Percentiles rank a stretch among this genome's conserved stretches.
These are phyloP conservation scores for Magnaporthiopsis rhizophila DNA, from an alignment of 2,329 filamentous ascomycete genomes.

Conservation along the genomic window DNA sequence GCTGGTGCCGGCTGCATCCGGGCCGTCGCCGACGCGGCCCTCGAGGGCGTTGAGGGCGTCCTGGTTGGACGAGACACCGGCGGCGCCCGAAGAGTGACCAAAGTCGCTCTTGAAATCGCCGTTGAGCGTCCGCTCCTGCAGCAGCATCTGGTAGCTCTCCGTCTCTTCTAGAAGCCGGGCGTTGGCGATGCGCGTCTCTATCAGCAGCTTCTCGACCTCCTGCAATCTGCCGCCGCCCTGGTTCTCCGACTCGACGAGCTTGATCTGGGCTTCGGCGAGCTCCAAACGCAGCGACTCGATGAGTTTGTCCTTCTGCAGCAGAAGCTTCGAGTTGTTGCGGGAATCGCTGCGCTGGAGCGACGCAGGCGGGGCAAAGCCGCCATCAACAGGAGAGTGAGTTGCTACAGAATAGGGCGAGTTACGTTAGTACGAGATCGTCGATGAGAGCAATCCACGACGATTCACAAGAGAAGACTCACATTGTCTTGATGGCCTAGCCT, in stretches of 20 bases:
- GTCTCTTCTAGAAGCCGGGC: slow-evolving; percentile 97
- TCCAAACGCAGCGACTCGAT: slow-evolving; percentile 90
- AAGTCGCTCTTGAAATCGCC: slow-evolving; percentile 88
- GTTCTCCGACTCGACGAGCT: slow-evolving; percentile 89
- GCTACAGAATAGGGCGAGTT: slow-evolving; percentile 21
- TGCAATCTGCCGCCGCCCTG: slow-evolving; percentile 79
- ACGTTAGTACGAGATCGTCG: slow-evolving; percentile 1
- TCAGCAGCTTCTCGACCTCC: slow-evolving; percentile 81
- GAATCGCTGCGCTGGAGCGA: slow-evolving; percentile 83
- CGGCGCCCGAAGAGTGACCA: slow-evolving; percentile 19
- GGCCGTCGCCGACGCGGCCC: slow-evolving; percentile 31
- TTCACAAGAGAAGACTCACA: slow-evolving; percentile 33
- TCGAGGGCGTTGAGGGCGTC: slow-evolving; percentile 58
- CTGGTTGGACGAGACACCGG: slow-evolving; percentile 43
- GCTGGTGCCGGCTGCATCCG: slow-evolving; percentile 32
- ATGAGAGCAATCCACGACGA: slow-evolving; percentile 1
- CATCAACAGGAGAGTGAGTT: slow-evolving; percentile 61
- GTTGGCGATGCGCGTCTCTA: slow-evolving; percentile 93
- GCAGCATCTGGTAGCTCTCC: slow-evolving; percentile 90
- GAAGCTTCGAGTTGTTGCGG: slow-evolving; percentile 77
- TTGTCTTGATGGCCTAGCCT: slow-evolving; percentile 49
- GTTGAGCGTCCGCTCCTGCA: slow-evolving; percentile 91
- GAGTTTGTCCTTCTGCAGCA: slow-evolving; percentile 92
- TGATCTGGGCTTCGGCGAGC: slow-evolving; percentile 90
- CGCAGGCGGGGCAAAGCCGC: slow-evolving; percentile 75